Conservation (phyloP, 140 eudicot genomes). For the Stevia rebaudiana region DNA sequence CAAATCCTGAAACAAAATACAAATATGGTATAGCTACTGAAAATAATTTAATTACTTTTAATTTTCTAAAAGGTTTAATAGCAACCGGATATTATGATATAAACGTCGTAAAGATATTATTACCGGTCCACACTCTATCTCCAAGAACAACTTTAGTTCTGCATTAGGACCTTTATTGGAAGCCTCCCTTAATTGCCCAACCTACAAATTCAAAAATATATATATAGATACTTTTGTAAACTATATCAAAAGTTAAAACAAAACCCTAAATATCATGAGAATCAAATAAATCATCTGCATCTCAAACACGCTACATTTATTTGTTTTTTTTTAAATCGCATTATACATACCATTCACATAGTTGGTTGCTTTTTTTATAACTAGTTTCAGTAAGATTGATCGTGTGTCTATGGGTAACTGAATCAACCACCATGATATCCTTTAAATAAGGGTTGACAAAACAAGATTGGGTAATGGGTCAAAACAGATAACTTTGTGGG, state of each 20-base stretch:
- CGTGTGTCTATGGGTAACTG: neutral
- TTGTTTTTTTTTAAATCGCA: neutral
- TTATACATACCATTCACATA: neutral
- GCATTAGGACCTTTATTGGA: slow-evolving; percentile 60
- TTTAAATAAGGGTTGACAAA: neutral
- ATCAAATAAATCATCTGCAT: slow-evolving; percentile 6
- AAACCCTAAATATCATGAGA: neutral
- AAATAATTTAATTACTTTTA: neutral
- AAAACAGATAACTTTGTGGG: neutral
- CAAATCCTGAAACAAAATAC: slow-evolving; percentile 30
- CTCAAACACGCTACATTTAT: neutral
- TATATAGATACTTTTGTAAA: neutral
- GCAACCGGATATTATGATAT: neutral
- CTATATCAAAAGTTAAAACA: neutral
- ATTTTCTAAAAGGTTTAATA: neutral
- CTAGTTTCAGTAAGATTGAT: neutral
- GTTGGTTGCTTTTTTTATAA: neutral
- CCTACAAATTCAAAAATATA: slow-evolving; percentile 36
- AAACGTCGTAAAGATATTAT: neutral
- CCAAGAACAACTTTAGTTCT: slow-evolving; percentile 69
- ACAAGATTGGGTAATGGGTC: neutral
- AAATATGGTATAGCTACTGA: neutral
- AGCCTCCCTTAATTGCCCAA: slow-evolving; percentile 66
- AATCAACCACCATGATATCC: neutral
- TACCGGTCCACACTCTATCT: slow-evolving; percentile 55